Evolutionary conservation across 352 stramenopile species (phyloP).

Genomic region (Phytophthora quininea): DNA sequence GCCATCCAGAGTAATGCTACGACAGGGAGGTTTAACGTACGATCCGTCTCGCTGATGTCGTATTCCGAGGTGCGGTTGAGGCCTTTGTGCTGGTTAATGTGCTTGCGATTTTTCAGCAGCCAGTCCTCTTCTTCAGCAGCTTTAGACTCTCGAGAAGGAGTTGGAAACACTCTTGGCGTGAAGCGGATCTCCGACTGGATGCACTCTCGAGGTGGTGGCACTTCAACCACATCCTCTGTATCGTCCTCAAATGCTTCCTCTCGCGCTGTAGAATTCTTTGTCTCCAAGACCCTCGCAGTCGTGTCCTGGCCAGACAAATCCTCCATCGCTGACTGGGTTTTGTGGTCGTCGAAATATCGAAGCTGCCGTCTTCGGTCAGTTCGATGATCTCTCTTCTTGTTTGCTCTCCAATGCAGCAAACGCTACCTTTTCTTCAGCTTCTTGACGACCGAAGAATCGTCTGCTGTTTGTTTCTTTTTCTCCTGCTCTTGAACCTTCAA

Average conservation of each 20-base stretch:
- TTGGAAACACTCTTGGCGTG: conserved; percentile 79
- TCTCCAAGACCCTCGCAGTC: not conserved
- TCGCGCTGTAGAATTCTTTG: not conserved
- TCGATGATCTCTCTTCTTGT: conserved; percentile 48
- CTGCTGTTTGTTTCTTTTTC: conserved; percentile 12
- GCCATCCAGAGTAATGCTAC: no score
- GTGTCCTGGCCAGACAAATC: conserved; percentile 6
- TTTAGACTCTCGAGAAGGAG: conserved; percentile 79
- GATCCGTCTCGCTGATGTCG: conserved; percentile 87
- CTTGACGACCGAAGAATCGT: not conserved
- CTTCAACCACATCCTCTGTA: conserved; percentile 13
- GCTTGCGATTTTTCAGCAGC: conserved; percentile 84
- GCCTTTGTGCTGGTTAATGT: conserved; percentile 76
- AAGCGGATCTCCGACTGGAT: conserved; percentile 70
- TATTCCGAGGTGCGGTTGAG: conserved; percentile 54
- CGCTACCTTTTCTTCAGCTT: conserved; percentile 22
- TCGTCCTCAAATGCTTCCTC: conserved; percentile 20
- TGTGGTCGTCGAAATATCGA: conserved; percentile 41
- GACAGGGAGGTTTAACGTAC: conserved; percentile 35
- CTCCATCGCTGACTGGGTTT: not conserved
- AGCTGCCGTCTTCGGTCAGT: conserved; percentile 54
- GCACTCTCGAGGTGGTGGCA: conserved; percentile 52
- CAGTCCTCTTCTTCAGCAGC: conserved; percentile 83
- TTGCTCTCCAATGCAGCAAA: conserved; percentile 39
- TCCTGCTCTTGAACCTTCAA: conserved; percentile 34